Base-by-base conservation (phyloP, 2,329 filamentous ascomycete genomes). In the Colletotrichum kahawae region DNA sequence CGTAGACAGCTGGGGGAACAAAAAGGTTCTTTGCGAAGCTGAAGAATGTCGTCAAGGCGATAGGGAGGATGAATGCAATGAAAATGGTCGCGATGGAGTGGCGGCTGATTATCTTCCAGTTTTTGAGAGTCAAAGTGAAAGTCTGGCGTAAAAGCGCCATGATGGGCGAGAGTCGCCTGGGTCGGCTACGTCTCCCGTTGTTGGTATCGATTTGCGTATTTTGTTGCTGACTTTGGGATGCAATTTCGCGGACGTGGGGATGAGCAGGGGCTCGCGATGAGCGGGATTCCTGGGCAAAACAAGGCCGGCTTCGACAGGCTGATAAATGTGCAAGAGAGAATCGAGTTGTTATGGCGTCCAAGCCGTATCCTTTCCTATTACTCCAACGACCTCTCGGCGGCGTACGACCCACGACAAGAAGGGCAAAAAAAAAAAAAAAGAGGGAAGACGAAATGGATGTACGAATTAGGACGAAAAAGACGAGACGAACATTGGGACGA, bases 1-100 rank as follows among this genome's bases (percentile, higher is more conserved):
- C 96, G 80, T 90, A 98, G 4, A 89, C 85, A 1, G 94, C 93
- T 2, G 94, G 93, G 1, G 95, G 93, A 5, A 96, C 90, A 80
- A 98, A 96, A 77, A 98, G 91, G 82, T 96, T 96, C 78, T 94
- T 93, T 18, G 95, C 93, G 82, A 94, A 96, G 68, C 87, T 90
- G 75, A 93, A 88, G 79, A 93, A 92, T 27, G 88, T 84, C 54
- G 90, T 88, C 67, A 93, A 84, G 59, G 89, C 80, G 36, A 93
- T 83, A 4, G 92, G 92, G 2, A 93, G 85, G 24, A 93, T 51
- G 65, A 93, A 88, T 7, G 91, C 89, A 79, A 91, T 90, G 76
- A 91, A 83, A 59, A 88, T 74, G 4, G 91, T 90, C 27, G 89
- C 85, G 7, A 87, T 71, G 24, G 83, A 79, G 81, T 92, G 91